phyloP scores from a whole-genome alignment of 768 basidiomycete genomes.

The Flagelloscypha sp. region DNA sequence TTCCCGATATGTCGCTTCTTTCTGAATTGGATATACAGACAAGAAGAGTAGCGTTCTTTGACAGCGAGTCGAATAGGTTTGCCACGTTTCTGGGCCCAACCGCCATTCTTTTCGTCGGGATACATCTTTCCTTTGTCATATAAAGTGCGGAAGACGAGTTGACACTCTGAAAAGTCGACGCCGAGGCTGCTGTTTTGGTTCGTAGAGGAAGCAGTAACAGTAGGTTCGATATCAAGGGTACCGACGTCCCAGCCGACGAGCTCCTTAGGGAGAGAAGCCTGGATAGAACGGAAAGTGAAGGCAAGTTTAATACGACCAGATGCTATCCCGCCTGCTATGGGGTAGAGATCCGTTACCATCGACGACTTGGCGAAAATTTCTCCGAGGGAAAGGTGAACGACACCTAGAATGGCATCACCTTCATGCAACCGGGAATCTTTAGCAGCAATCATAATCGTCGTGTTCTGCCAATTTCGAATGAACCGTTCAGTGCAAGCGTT shows the following conservation, averaged over 20 bases:
- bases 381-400: slow-evolving; percentile 46
- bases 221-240: slow-evolving; percentile 44
- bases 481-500: slow-evolving; percentile 64
- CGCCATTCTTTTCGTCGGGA: slow-evolving; percentile 16
- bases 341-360: slow-evolving; percentile 49
- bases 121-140: slow-evolving; percentile 30
- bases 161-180: slow-evolving; percentile 29
- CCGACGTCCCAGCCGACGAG: slow-evolving; percentile 65
- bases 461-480: slow-evolving; percentile 50
- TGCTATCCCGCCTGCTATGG: slow-evolving; percentile 65
- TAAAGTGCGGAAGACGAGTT: slow-evolving; percentile 30
- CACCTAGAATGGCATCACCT: slow-evolving; percentile 60
- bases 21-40: slow-evolving; percentile 29
- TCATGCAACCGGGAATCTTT: slow-evolving; percentile 53
- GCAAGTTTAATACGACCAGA: slow-evolving; percentile 56
- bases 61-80: slow-evolving; percentile 28
- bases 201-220: slow-evolving; percentile 20
- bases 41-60: slow-evolving; percentile 31
- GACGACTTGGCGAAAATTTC: slow-evolving; percentile 43
- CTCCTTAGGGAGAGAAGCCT: slow-evolving; percentile 46
- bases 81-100: slow-evolving; percentile 24
- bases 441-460: slow-evolving; percentile 58
- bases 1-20: slow-evolving; percentile 24
- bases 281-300: slow-evolving; percentile 59
- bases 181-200: no score